These are phyloP conservation scores for Rhodocollybia butyracea DNA, from an alignment of 768 basidiomycete species.

Conservation along the genomic window DNA sequence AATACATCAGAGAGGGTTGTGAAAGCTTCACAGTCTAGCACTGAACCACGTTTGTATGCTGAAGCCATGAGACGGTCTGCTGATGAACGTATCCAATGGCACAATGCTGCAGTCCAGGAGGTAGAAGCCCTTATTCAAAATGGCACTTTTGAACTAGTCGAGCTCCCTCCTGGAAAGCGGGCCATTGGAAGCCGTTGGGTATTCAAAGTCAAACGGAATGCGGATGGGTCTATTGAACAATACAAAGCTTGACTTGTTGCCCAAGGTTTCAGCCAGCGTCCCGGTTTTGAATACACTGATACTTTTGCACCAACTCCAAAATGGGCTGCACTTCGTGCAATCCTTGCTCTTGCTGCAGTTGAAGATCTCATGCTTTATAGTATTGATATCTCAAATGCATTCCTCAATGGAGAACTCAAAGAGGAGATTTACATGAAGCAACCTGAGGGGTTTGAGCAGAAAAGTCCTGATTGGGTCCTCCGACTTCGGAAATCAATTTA, in stretches of 20 bases:
- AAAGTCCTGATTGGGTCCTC: conserved; percentile 1
- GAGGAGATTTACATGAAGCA: conserved; percentile 22
- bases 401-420: conserved; percentile 20
- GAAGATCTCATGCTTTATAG: conserved; percentile 19
- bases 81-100: conserved; percentile 17
- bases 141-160: conserved; percentile 32
- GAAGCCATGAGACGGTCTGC: conserved; percentile 17
- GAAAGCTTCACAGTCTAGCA: conserved; percentile 2
- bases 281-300: conserved; percentile 37
- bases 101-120: conserved; percentile 25
- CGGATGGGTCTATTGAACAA: conserved; percentile 33
- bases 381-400: conserved; percentile 5
- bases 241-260: conserved; percentile 42
- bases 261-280: conserved; percentile 33
- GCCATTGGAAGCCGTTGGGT: conserved; percentile 37
- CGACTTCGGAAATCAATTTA: conserved; percentile 17
- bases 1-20: too few species aligned
- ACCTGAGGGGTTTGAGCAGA: conserved; percentile 14
- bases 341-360: conserved; percentile 23
- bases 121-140: conserved; percentile 20
- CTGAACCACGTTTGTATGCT: conserved; percentile 16
- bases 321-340: conserved; percentile 13
- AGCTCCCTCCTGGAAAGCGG: conserved; percentile 28
- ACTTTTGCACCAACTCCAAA: conserved; percentile 30
- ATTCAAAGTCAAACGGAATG: conserved; percentile 37